A percentile compares a stretch with the other conserved stretches of the same genome.
These are phyloP conservation scores for Leccinum variabile DNA, from an alignment of 1,284 basidiomycete species.

Conservation along the genomic window DNA sequence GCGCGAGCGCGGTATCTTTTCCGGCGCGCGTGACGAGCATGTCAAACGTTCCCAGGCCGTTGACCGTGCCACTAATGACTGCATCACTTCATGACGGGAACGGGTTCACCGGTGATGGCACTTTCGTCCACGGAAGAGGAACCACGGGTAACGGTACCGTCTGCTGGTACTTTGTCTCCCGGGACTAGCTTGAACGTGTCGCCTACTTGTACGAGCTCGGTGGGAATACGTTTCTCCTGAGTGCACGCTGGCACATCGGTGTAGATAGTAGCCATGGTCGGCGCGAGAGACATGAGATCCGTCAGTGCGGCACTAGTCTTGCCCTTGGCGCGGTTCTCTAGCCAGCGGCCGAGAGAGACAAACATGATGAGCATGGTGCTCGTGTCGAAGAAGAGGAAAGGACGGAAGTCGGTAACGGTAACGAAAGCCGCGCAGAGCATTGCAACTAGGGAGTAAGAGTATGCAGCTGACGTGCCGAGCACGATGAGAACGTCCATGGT, in stretches of 20 bases:
- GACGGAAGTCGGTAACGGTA: slow-evolving; percentile 65
- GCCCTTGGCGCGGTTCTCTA: slow-evolving; percentile 97
- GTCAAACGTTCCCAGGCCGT: too few species aligned
- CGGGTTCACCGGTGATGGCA: too few species aligned
- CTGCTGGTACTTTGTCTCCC: too few species aligned
- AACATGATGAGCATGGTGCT: slow-evolving; percentile 99
- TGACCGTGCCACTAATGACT: too few species aligned
- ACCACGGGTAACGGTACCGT: too few species aligned
- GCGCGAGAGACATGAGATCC: slow-evolving; percentile 92
- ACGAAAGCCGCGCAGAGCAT: slow-evolving; percentile 31
- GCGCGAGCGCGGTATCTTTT: too few species aligned
- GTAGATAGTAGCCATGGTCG: slow-evolving; percentile 95
- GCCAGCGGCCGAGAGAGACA: slow-evolving; percentile 91
- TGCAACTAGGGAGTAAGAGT: too few species aligned
- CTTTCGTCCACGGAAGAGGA: too few species aligned
- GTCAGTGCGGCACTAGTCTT: slow-evolving; percentile 96
- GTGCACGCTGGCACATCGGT: slow-evolving; percentile 78
- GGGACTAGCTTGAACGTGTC: slow-evolving; percentile 88
- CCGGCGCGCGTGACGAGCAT: too few species aligned
- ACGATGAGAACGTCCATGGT: too few species aligned
- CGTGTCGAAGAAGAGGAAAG: slow-evolving; percentile 96
- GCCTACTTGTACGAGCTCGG: slow-evolving; percentile 92
- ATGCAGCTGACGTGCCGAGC: too few species aligned
- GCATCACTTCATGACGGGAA: too few species aligned
- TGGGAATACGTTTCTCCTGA: slow-evolving; percentile 87